Evolutionary conservation across 1,284 basidiomycete species (phyloP), one percentile per base, ranked within the genome.

Genomic region (Cutaneotrichosporon dermatis): DNA sequence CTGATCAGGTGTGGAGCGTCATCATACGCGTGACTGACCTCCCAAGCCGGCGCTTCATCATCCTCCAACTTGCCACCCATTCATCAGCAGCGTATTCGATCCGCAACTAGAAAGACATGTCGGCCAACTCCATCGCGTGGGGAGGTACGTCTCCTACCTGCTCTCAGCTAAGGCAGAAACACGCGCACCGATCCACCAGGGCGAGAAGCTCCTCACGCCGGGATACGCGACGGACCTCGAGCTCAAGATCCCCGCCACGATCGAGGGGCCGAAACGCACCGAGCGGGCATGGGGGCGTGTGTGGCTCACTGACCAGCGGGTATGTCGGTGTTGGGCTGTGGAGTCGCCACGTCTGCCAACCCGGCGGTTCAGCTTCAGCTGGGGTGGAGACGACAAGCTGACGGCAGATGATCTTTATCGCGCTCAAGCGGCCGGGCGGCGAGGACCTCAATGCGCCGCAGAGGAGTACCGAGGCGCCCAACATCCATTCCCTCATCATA

Each of bases 271-370:
- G 3, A 76, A 76, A 52, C 62, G 72, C 43, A 69, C 55, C 4
- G 74, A 74, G 37, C 49, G 13, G 8, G 62, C 68, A 1, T 66
- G 65, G 51, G 75, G 75, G 1, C 48, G 61, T 12, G 36, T 76
- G 34, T 77, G 71, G 70, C 63, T 75, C 40, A 76, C 74, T 3
- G 70, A 75, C 57, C 64, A 72, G 50, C 56, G 75, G 11, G 74
- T 77, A 46, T 56, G 72, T 66, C 6, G 10, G 25, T 2, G 2
- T 4, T 6, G 13, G 10, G n/a, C 12, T 36, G 10, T 25, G 25
- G 25, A 25, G 25, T 25, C 25, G 25, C 25, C 25, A 25, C 25
- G 25, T 25, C 25, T 25, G 25, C 25, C 25, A 25, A 25, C 25
- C 25, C 25, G 25, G 25, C 25, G 25, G 25, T 25, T 25, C 25